Base-by-base conservation (phyloP, 2,329 filamentous ascomycete genomes). In the Colletotrichum ledebouriae region DNA sequence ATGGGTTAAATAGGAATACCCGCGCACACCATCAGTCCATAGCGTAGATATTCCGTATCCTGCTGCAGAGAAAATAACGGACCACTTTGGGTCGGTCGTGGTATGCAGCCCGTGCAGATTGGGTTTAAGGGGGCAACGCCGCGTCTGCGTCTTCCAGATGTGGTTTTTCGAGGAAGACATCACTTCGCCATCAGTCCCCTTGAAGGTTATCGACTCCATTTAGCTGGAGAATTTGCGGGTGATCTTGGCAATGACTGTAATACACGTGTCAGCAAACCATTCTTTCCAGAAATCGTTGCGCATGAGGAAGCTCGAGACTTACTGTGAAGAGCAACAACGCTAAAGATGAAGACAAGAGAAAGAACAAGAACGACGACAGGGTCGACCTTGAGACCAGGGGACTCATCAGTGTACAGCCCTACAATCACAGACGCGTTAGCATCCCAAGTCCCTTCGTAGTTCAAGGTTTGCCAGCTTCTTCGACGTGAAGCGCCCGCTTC, bases 351-450 rank as follows among this genome's bases (percentile, higher is more conserved):
- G 71, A 97, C 96, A 76, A 99, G 89, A 77, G 94, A 97, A 75
- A 99, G 87, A 74, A 98, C 96, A 77, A 99, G 88, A 72, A 99
- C 95, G 73, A 99, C 94, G 69, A 99, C 96, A 22, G 96, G 96
- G 81, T 99, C 96, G 73, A 99, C 96, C 86, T 98, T 97, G 76
- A 99, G 86, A 71, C 96, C 96, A 67, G 96, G 96, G 73, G 93
- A 97, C 86, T 99, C 96, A 79, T 99, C 96, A 67, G 96, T 99
- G 89, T 99, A 99, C 50, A 99, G 91, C 82, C 89, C 92, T 94
- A 70, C 49, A 70, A 34, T 11, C 29, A 15, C n/a, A 29, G 39
- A 20, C 39, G 55, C 15, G 71, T 82, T 67, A 83, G 75, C 59
- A 71, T 29, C 4, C 15, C 29, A 29, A 7, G 37, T 22, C 39